A percentile compares a stretch with the other conserved stretches of the same genome.
These are phyloP conservation scores for Toxoplasma gondii DNA, from an alignment of 169 alveolate genomes.

Conservation along the genomic window DNA sequence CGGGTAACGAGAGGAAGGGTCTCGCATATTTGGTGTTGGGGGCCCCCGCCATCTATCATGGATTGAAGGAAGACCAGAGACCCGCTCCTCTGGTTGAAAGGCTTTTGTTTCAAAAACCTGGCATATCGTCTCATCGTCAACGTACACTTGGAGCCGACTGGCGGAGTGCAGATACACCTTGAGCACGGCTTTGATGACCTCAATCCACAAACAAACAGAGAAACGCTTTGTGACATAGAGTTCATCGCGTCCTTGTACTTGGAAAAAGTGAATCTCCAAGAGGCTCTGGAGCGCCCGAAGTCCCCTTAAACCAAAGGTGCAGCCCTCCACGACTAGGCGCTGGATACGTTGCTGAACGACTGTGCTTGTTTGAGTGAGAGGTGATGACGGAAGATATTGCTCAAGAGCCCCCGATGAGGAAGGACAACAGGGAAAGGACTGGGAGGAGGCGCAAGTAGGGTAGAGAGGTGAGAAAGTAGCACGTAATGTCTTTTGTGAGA, in stretches of 20 bases:
- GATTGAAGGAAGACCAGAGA: not conserved
- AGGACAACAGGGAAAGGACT: not conserved
- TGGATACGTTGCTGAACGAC: not conserved
- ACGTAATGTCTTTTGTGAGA: not conserved
- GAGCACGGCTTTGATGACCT: not conserved
- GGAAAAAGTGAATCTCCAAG: not conserved
- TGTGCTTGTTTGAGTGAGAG: not conserved
- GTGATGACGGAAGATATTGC: not conserved
- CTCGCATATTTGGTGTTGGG: not conserved
- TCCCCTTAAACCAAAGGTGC: not conserved
- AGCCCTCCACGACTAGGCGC: not conserved
- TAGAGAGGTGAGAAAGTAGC: not conserved
- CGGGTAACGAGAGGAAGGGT: not conserved
- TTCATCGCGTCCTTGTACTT: not conserved
- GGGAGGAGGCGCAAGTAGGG: not conserved
- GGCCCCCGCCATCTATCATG: not conserved
- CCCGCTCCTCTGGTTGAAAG: not conserved
- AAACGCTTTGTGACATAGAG: not conserved
- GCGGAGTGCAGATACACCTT: not conserved
- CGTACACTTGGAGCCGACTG: not conserved
- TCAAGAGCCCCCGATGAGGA: not conserved
- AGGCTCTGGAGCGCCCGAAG: conserved; percentile 5
- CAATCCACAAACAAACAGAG: not conserved
- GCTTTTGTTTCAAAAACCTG: not conserved
- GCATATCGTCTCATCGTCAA: not conserved